These are phyloP conservation scores for Vanilla planifolia DNA, from an alignment of 106 monocot species.

Conservation along the genomic window DNA sequence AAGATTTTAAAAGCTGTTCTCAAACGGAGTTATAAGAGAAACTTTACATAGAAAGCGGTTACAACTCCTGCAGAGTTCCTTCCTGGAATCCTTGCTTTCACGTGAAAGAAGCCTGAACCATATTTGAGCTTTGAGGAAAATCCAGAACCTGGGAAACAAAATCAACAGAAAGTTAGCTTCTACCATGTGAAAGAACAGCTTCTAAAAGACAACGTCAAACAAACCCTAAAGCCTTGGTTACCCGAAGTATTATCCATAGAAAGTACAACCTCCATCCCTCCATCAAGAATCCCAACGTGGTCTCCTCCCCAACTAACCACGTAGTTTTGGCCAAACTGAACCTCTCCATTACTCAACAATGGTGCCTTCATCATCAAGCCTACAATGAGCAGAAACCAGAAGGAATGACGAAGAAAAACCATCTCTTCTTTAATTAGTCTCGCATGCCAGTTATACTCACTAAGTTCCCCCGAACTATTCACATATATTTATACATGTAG, in stretches of 20 bases:
- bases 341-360: not conserved
- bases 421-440: no score
- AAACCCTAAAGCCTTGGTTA: slow-evolving; percentile 2
- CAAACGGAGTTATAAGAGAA: no score
- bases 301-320: slow-evolving; percentile 27
- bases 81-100: slow-evolving; percentile 38
- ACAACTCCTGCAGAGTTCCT: slow-evolving; percentile 42
- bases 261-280: slow-evolving; percentile 29
- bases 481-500: no score
- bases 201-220: not conserved
- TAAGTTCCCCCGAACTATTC: no score
- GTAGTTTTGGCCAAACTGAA: slow-evolving; percentile 28
- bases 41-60: slow-evolving; percentile 36
- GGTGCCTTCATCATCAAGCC: no score
- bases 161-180: not conserved
- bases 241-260: slow-evolving; percentile 40
- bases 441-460: no score
- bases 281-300: slow-evolving; percentile 15
- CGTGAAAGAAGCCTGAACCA: slow-evolving; percentile 36
- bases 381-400: no score
- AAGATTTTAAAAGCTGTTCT: no score
- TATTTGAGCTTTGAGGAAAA: slow-evolving; percentile 40
- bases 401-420: no score
- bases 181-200: not conserved
- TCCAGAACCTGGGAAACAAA: slow-evolving; percentile 35